Base-by-base conservation (phyloP, 495 filamentous ascomycete genomes). In the Penicillium coffeae region DNA sequence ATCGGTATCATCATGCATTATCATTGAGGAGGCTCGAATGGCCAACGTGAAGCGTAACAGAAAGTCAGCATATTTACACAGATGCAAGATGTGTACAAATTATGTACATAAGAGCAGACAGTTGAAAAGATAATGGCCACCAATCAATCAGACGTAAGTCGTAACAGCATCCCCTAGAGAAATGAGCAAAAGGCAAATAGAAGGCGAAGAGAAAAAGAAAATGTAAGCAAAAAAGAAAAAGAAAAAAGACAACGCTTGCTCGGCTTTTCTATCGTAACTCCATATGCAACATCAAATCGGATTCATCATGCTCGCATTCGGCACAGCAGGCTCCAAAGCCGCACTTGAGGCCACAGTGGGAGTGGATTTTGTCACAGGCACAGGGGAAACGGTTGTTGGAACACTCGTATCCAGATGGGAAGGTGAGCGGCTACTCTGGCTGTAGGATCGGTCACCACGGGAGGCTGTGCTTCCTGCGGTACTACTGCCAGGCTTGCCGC, bases 301-400 rank as follows among this genome's bases (percentile, higher is more conserved):
- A 60, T 72, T 72, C 58, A 70, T 54, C 63, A 72, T 72, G 18
- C 59, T 64, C 20, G 63, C 65, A 46, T 65, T 51, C 16, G 69
- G 67, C 3, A 69, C 58, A 8, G 67, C 67, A 20, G 63, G 64
- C 8, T 52, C 54, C n/a, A 59, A 40, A 19, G 27, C 45, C 27
- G 30, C 27, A 27, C 22, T 34, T 10, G 34, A 14, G 25, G 44
- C 42, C 10, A 44, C 8, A 39, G 42, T 41, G 18, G 60, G 52
- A 9, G 55, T 59, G 14, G 54, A 46, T 14, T 63, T 60, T 9
- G 60, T 58, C 21, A 60, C 59, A 8, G 58, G 50, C 1, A 50
- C 48, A 3, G 62, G 62, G 1, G 62, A 62, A 9, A 60, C 48
- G 12, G 62, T 62, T 0, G 59, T 62, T 1, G 56, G 62, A 1